Conservation (phyloP, 208 protist species). For the Trypanosoma vivax region DNA sequence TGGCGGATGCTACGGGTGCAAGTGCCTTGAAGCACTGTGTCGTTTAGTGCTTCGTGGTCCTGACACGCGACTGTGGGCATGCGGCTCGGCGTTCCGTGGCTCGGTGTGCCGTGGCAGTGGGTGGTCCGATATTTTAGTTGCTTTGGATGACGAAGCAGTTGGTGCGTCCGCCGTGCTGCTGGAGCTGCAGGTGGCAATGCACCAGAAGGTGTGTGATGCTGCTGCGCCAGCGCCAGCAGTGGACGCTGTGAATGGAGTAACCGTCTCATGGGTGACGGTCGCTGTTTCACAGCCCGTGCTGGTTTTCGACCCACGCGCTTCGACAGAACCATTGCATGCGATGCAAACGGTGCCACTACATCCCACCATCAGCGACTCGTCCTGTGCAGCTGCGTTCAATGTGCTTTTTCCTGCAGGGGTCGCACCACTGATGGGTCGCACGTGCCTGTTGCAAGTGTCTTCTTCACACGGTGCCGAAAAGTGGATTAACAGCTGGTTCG, state of each 20-base stretch:
- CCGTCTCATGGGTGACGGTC: slow-evolving; percentile 1
- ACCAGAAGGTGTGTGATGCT: neutral
- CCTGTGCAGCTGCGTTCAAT: neutral
- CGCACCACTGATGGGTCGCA: neutral
- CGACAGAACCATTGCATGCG: no score
- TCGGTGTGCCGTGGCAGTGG: slow-evolving; percentile 2
- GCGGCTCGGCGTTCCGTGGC: slow-evolving; percentile 8
- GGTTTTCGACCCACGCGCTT: slow-evolving; percentile 3
- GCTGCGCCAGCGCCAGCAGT: neutral
- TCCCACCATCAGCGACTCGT: no score
- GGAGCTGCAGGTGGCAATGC: slow-evolving; percentile 6
- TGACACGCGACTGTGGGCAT: slow-evolving; percentile 1
- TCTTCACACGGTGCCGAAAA: neutral
- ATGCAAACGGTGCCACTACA: slow-evolving; percentile 1
- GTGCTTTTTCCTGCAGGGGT: neutral
- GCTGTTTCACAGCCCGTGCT: slow-evolving; percentile 4
- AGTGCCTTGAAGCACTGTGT: neutral
- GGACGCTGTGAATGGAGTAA: neutral
- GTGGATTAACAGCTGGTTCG: no score
- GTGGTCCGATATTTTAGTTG: slow-evolving; percentile 15
- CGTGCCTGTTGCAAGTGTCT: neutral
- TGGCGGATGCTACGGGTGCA: neutral
- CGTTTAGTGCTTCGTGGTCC: slow-evolving; percentile 6
- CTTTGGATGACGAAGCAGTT: slow-evolving; percentile 5
- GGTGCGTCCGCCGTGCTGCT: slow-evolving; percentile 5